Evolutionary conservation across 148 eudicot genomes (phyloP).

Genomic region (Silene latifolia): DNA sequence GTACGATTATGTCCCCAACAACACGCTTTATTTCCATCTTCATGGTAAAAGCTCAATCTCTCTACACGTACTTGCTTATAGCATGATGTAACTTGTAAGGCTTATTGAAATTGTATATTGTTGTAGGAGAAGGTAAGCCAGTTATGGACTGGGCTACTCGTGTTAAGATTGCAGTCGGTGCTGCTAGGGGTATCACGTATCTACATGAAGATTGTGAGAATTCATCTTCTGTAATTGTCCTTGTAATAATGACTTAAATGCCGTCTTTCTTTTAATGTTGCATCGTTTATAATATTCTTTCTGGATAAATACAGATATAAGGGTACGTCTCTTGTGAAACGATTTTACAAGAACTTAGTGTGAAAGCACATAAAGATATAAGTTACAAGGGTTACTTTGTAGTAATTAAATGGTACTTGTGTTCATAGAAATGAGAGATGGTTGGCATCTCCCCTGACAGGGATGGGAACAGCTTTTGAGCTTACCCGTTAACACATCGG

Average conservation of each 20-base stretch:
- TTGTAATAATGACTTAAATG: background rate
- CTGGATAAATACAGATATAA: background rate
- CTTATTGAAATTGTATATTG: slow-evolving; percentile 3
- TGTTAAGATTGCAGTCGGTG: slow-evolving; percentile 77
- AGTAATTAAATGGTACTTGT: background rate
- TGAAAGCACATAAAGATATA: no score
- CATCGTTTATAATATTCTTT: background rate
- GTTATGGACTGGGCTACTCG: slow-evolving; percentile 75
- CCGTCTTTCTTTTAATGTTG: background rate
- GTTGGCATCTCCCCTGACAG: slow-evolving; percentile 33
- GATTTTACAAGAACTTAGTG: no score
- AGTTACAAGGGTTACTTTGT: no score
- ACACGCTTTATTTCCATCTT: slow-evolving; percentile 67
- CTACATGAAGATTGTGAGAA: slow-evolving; percentile 91
- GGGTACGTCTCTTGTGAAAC: no score
- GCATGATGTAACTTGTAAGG: background rate
- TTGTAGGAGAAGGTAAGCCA: slow-evolving; percentile 43
- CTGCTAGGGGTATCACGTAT: slow-evolving; percentile 93
- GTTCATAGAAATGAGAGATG: slow-evolving; percentile 26
- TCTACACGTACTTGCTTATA: background rate
- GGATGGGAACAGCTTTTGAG: slow-evolving; percentile 19
- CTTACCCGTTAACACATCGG: slow-evolving; percentile 3
- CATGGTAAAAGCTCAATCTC: slow-evolving; percentile 48
- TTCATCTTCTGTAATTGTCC: background rate
- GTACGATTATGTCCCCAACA: slow-evolving; percentile 67